Evolutionary conservation across 495 filamentous ascomycete genomes (phyloP).

Genomic region (Penicillium egyptiacum): DNA sequence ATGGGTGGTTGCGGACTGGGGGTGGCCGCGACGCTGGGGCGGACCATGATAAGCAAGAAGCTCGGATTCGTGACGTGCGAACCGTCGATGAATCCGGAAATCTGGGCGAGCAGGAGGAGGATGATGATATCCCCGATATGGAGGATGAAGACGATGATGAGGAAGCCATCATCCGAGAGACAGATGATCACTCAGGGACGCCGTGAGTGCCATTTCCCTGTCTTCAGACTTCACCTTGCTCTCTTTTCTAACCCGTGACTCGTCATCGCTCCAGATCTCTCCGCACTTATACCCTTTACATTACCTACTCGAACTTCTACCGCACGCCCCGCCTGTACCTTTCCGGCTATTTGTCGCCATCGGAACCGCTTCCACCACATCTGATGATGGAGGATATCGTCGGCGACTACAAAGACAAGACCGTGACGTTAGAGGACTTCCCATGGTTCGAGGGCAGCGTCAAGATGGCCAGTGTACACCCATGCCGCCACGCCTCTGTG

Average conservation of each 20-base stretch:
- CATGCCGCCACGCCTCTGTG: constrained; percentile 88
- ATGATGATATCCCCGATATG: constrained; percentile 95
- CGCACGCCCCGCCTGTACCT: constrained; percentile 95
- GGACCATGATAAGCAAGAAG: constrained; percentile 57
- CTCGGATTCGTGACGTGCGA: constrained; percentile 73
- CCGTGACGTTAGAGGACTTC: constrained; percentile 97
- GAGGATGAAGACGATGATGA: constrained; percentile 97
- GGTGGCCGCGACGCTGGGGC: constrained; percentile 54
- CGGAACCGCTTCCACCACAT: constrained; percentile 80
- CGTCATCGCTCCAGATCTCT: constrained; percentile 58
- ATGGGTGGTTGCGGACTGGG: constrained; percentile 90
- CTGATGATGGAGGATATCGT: constrained; percentile 99
- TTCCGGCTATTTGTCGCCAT: constrained; percentile 80
- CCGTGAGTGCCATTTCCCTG: constrained; percentile 56
- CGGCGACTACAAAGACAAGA: constrained; percentile 99
- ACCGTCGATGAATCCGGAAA: constrained; percentile 85
- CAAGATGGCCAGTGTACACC: constrained; percentile 96
- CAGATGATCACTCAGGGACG: constrained; percentile 54
- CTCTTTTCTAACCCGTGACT: constrained; percentile 3
- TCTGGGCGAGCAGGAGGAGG: constrained; percentile 66
- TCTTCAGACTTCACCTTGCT: not conserved
- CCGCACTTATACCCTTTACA: constrained; percentile 96
- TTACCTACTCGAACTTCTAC: constrained; percentile 95
- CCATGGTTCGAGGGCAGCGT: constrained; percentile 79
- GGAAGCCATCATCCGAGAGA: constrained; percentile 91